Evolutionary conservation across 1,139 yeast species (phyloP), one percentile per base, ranked within the genome.

Genomic region (Hansenula lynferdii): DNA sequence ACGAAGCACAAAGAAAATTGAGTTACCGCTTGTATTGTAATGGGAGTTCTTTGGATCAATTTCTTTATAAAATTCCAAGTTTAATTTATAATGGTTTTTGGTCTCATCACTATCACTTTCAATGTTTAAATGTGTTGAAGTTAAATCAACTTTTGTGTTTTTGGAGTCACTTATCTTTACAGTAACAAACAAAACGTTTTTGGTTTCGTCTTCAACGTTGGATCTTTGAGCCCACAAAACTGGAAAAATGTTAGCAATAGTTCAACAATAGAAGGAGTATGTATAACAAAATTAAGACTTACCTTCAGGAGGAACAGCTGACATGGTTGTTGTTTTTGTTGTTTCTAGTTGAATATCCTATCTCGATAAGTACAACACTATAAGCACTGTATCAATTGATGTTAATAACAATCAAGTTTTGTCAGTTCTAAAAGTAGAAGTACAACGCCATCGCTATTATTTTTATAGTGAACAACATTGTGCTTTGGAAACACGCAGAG

Each of bases 221-320:
- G 96, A 87, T 65, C 98, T 85, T 69, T 92, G 98, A 18, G 98
- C 97, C 98, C 98, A 92, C 59, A 76, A 70, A 37, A 87, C 94
- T 74, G 31, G 10, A n/a, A n/a, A n/a, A n/a, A n/a, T n/a, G n/a
- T n/a, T n/a, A n/a, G n/a, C n/a, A n/a, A n/a, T n/a, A n/a, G n/a
- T n/a, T n/a, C n/a, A n/a, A n/a, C n/a, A n/a, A n/a, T n/a, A n/a
- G n/a, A n/a, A n/a, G n/a, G n/a, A n/a, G n/a, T n/a, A n/a, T n/a
- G n/a, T n/a, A n/a, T n/a, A n/a, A n/a, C n/a, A n/a, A n/a, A n/a
- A n/a, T n/a, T n/a, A n/a, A n/a, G n/a, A 58, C 67, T 35, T 50
- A 65, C 70, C 65, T 60, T 65, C 69, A 40, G 70, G 69, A 35
- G 61, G 46, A 45, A 57, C 47, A 24, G 64, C 37, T n/a, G n/a